These are phyloP conservation scores for Aspergillus fijiensis DNA, from an alignment of 2,329 filamentous ascomycete species.

Conservation along the genomic window DNA sequence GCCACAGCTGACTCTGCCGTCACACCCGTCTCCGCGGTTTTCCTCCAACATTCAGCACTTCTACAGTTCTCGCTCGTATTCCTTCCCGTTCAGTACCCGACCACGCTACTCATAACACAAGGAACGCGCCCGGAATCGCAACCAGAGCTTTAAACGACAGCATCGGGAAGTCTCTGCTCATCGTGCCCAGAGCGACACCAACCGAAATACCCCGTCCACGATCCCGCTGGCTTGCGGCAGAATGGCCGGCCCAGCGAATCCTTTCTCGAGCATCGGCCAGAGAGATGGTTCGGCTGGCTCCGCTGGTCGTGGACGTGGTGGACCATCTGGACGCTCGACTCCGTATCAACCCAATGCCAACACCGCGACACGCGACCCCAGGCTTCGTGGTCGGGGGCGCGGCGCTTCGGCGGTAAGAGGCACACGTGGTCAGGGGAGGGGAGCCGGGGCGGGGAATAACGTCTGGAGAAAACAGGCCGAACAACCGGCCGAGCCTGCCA, in stretches of 20 bases:
- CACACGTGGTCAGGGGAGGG: slow-evolving; percentile 23
- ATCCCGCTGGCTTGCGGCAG: slow-evolving; percentile 26
- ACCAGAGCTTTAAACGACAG: too few relatives aligned
- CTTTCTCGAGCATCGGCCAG: slow-evolving; percentile 29
- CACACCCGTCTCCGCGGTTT: slow-evolving; percentile 21
- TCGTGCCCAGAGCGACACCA: too few relatives aligned
- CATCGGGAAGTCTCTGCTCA: too few relatives aligned
- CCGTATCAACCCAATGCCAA: slow-evolving; percentile 21
- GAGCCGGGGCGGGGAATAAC: slow-evolving; percentile 13
- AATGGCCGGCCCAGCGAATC: slow-evolving; percentile 34
- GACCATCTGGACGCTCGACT: slow-evolving; percentile 15
- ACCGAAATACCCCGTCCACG: slow-evolving; percentile 16
- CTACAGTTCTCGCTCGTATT: slow-evolving; percentile 12
- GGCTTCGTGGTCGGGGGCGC: slow-evolving; percentile 24
- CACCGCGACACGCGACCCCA: slow-evolving; percentile 18
- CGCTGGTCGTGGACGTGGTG: slow-evolving; percentile 29
- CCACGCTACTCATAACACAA: neutral
- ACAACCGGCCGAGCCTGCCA: slow-evolving; percentile 8
- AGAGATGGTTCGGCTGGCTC: slow-evolving; percentile 25
- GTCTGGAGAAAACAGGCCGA: slow-evolving; percentile 21
- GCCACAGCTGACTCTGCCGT: slow-evolving; percentile 21
- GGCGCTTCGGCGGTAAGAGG: slow-evolving; percentile 16
- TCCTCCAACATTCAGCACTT: slow-evolving; percentile 15
- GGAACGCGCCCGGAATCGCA: neutral
- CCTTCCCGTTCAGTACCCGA: neutral